A percentile compares a stretch with the other conserved stretches of the same genome.
phyloP scores from a whole-genome alignment of 1,284 basidiomycete species.

The Laetiporus sulphureus region DNA sequence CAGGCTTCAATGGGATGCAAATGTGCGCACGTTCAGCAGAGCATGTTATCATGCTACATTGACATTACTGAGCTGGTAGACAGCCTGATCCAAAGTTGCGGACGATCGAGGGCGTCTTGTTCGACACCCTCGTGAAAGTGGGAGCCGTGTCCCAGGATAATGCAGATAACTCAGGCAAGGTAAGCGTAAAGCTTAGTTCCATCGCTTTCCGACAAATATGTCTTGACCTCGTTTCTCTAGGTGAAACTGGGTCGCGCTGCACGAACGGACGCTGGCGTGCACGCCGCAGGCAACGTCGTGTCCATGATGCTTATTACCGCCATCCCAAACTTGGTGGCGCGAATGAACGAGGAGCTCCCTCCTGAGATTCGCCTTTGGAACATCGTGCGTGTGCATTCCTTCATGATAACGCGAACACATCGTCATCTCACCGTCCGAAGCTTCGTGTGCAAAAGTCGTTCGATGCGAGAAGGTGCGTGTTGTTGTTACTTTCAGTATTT shows the following conservation, averaged over 20 bases:
- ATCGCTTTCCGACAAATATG: too few relatives aligned
- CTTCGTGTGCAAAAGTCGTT: slow-evolving; percentile 86
- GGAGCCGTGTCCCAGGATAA: slow-evolving; percentile 94
- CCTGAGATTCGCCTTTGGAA: slow-evolving; percentile 92
- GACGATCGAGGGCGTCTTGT: slow-evolving; percentile 92
- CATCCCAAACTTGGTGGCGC: slow-evolving; percentile 71
- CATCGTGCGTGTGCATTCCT: slow-evolving; percentile 42
- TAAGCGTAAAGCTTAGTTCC: too few relatives aligned
- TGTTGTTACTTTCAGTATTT: too few relatives aligned
- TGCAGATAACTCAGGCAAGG: slow-evolving; percentile 86
- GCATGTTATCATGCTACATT: not conserved
- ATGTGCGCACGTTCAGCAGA: slow-evolving; percentile 62
- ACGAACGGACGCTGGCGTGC: slow-evolving; percentile 95
- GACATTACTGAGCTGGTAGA: slow-evolving; percentile 20
- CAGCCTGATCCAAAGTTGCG: slow-evolving; percentile 50
- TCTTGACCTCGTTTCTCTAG: too few relatives aligned
- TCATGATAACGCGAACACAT: not conserved
- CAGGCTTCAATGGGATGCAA: slow-evolving; percentile 91
- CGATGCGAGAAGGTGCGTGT: slow-evolving; percentile 76
- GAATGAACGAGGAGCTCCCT: slow-evolving; percentile 84
- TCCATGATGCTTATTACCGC: slow-evolving; percentile 85
- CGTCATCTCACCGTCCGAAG: slow-evolving; percentile 25
- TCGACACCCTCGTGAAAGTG: slow-evolving; percentile 81
- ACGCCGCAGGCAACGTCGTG: slow-evolving; percentile 93
- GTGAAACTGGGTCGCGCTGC: slow-evolving; percentile 86